phyloP scores from a whole-genome alignment of 2,329 filamentous ascomycete genomes.

The Chrysosphaeria jannelii region DNA sequence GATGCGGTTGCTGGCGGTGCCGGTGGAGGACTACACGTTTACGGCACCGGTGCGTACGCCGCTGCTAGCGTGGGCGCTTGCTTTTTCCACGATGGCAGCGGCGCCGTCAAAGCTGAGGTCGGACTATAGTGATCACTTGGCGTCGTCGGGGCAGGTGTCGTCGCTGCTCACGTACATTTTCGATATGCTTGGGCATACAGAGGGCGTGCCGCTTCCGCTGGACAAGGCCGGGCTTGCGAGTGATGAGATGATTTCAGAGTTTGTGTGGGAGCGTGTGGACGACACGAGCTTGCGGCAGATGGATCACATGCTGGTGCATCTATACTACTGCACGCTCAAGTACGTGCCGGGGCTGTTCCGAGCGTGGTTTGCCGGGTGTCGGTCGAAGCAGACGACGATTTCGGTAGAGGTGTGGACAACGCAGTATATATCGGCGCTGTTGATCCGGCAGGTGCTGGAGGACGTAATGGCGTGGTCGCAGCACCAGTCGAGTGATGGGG shows the following conservation, averaged over 20 bases:
- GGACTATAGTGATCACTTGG: slow-evolving; percentile 54
- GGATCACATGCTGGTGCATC: slow-evolving; percentile 56
- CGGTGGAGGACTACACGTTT: slow-evolving; percentile 35
- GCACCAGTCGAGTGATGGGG: slow-evolving; percentile 15
- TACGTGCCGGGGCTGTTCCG: slow-evolving; percentile 55
- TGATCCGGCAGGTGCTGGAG: slow-evolving; percentile 33
- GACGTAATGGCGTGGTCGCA: slow-evolving; percentile 38
- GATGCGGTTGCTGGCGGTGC: slow-evolving; percentile 50
- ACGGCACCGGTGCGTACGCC: slow-evolving; percentile 48
- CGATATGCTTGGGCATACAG: slow-evolving; percentile 54
- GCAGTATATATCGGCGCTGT: slow-evolving; percentile 46
- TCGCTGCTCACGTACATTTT: slow-evolving; percentile 54
- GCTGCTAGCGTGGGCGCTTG: slow-evolving; percentile 61
- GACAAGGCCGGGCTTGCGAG: slow-evolving; percentile 30
- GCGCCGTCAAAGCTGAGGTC: slow-evolving; percentile 58
- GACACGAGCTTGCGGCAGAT: too few species aligned
- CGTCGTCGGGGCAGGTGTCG: slow-evolving; percentile 34
- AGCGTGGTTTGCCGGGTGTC: slow-evolving; percentile 56
- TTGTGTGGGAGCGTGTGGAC: slow-evolving; percentile 27
- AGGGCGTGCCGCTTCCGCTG: slow-evolving; percentile 42
- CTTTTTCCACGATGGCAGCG: slow-evolving; percentile 59
- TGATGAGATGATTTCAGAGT: slow-evolving; percentile 25
- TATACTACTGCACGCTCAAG: slow-evolving; percentile 59
- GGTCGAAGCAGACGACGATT: slow-evolving; percentile 49
- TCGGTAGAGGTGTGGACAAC: slow-evolving; percentile 65